Evolutionary conservation across 106 monocot genomes (phyloP), one percentile per base, ranked within the genome.

Genomic region (Dactylorhiza incarnata): DNA sequence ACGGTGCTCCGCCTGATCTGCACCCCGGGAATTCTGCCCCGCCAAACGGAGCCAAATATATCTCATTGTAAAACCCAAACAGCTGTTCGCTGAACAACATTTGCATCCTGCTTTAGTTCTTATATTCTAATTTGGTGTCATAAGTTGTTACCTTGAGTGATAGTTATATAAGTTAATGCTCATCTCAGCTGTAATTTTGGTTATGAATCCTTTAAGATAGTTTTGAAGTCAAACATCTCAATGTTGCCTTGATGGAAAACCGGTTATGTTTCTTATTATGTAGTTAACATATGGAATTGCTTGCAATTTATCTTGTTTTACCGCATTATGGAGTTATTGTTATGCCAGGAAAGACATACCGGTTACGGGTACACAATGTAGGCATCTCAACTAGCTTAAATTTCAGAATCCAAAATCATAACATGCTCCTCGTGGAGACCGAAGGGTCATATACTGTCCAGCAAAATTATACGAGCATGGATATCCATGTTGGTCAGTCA

Each of bases 401-500:
- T 79, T 99, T 99, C 80, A 84, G 94, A 78, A 94, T 94, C 44
- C 97, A 99, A 73, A 91, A 91, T 76, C 97, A 97, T 75, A 99
- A 94, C 77, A 73, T 99, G 76, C 81, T 99, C 17, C 89, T 99
- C 29, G 97, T 99, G 15, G 97, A 99, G 80, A 94, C 97, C 10
- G 97, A 99, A 82, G 97, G 97, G 15, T 93, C 94, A 43, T 99
- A 99, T 71, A 99, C 97, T 14, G 66, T 82, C 78, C 97, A 99
- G 75, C 91, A 91, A 61, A 94, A 89, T 75, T 99, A 89, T 68
- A 80, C 94, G 44, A 89, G 86, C 82, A 85, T 99, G 94, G 97
- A 99, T 81, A 94, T 99, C 69, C 94, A 99, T 82, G 94, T 94
- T 53, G 94, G 97, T 5, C 97, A 94, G 73, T 99, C 97, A 49